These are phyloP conservation scores for Thuidium tamariscinum DNA, from an alignment of 225 moss, liverwort and hornwort genomes.

Conservation along the genomic window DNA sequence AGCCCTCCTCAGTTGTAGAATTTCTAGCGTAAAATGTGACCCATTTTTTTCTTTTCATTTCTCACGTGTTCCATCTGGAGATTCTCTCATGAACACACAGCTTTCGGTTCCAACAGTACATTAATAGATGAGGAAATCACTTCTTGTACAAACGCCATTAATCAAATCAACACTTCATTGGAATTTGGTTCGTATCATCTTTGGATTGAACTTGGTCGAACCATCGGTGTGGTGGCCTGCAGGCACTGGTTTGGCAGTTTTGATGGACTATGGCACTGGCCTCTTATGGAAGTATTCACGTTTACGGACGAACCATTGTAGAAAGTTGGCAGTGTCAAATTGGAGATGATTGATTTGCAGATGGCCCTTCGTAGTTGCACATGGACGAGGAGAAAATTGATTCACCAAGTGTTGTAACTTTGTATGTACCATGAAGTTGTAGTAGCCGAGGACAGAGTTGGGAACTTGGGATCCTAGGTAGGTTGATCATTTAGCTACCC, in stretches of 20 bases:
- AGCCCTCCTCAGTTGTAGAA: neutral
- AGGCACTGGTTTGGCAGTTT: slow-evolving; percentile 60
- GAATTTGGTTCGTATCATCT: neutral
- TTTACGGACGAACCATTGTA: slow-evolving; percentile 36
- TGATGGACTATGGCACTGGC: slow-evolving; percentile 58
- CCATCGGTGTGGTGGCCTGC: slow-evolving; percentile 32
- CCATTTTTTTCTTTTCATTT: neutral
- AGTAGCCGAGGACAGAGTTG: neutral
- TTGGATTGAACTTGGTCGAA: slow-evolving; percentile 19
- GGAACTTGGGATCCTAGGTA: neutral
- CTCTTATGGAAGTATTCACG: slow-evolving; percentile 52
- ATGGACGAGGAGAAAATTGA: neutral
- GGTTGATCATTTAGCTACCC: neutral
- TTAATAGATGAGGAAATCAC: neutral
- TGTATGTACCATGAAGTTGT: slow-evolving; percentile 34
- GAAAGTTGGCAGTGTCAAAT: slow-evolving; percentile 9
- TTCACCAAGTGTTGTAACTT: slow-evolving; percentile 3
- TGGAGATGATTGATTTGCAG: slow-evolving; percentile 3
- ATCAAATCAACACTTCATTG: neutral
- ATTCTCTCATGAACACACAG: neutral
- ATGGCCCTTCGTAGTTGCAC: neutral
- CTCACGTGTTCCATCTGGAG: neutral
- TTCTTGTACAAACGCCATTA: slow-evolving; percentile 1
- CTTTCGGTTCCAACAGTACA: neutral
- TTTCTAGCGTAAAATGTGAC: neutral